Percentiles rank a stretch among this genome's conserved stretches.
Conservation (phyloP, 2,329 filamentous ascomycete species). For the Gremmenia infestans region DNA sequence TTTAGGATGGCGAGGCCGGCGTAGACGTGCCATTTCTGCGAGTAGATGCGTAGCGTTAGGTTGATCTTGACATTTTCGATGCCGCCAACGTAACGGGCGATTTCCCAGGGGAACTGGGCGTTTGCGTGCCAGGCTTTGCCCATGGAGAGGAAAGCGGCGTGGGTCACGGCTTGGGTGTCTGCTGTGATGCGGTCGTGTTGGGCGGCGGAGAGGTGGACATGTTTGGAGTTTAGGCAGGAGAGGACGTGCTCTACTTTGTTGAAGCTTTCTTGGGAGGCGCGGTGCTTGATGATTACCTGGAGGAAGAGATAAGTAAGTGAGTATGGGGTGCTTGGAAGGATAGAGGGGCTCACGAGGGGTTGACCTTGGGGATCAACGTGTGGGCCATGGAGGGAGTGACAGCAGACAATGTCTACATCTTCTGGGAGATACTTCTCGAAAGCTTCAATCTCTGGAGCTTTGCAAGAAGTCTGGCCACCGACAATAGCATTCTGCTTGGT, state of each 20-base stretch:
- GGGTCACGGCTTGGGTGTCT: conserved; percentile 96
- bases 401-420: conserved; percentile 91
- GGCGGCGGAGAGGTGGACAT: conserved; percentile 79
- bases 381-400: conserved; percentile 93
- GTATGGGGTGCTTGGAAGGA: not conserved
- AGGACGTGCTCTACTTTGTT: conserved; percentile 76
- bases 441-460: conserved; percentile 89
- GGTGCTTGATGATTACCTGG: conserved; percentile 81
- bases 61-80: conserved; percentile 99
- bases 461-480: conserved; percentile 96
- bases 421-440: conserved; percentile 83
- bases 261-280: conserved; percentile 72
- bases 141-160: conserved; percentile 96
- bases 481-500: conserved; percentile 95
- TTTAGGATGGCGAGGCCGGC: conserved; percentile 96
- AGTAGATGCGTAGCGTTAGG: conserved; percentile 93
- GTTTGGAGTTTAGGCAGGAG: conserved; percentile 76
- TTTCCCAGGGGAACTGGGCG: conserved; percentile 94
- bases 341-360: conserved; percentile 59
- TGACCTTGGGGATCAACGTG: conserved; percentile 84
- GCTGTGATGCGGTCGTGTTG: conserved; percentile 96
- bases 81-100: conserved; percentile 89
- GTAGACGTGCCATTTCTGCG: conserved; percentile 99
- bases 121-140: conserved; percentile 96
- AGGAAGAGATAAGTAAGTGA: not conserved